Evolutionary conservation across 1,284 basidiomycete species (phyloP).

Genomic region (Ceratobasidium sp.): DNA sequence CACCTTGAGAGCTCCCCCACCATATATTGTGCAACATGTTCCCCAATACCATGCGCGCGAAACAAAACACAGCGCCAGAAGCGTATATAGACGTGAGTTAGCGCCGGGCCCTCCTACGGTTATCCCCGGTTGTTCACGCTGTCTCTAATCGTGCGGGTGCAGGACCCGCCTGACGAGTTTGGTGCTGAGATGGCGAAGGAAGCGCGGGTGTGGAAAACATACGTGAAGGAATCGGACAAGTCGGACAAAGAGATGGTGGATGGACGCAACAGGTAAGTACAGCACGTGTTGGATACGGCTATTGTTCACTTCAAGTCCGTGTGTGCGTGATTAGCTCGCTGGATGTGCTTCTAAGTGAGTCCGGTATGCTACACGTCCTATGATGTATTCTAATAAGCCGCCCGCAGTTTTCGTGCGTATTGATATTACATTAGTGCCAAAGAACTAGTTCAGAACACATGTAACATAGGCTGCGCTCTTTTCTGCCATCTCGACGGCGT

Average conservation of each 20-base stretch:
- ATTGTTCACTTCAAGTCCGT: neutral
- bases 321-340: neutral
- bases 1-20: too few relatives aligned
- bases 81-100: too few relatives aligned
- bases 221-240: conserved; percentile 25
- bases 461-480: conserved; percentile 8
- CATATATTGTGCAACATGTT: too few relatives aligned
- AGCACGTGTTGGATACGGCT: neutral
- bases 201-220: conserved; percentile 18
- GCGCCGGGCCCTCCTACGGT: too few relatives aligned
- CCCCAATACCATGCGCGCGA: too few relatives aligned
- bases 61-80: too few relatives aligned
- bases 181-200: conserved; percentile 5
- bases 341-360: conserved; percentile 2
- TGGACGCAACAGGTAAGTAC: conserved; percentile 15
- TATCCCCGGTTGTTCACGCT: too few relatives aligned
- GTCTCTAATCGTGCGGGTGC: neutral
- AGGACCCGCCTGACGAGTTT: conserved; percentile 3
- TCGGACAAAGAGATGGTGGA: conserved; percentile 27
- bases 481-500: conserved; percentile 19
- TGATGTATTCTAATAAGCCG: too few relatives aligned
- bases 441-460: neutral
- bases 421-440: neutral
- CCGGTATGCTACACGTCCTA: too few relatives aligned
- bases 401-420: neutral